Evolutionary conservation across 2,329 filamentous ascomycete species (phyloP), one percentile per base, ranked within the genome.

Genomic region (Juglanconis sp.): DNA sequence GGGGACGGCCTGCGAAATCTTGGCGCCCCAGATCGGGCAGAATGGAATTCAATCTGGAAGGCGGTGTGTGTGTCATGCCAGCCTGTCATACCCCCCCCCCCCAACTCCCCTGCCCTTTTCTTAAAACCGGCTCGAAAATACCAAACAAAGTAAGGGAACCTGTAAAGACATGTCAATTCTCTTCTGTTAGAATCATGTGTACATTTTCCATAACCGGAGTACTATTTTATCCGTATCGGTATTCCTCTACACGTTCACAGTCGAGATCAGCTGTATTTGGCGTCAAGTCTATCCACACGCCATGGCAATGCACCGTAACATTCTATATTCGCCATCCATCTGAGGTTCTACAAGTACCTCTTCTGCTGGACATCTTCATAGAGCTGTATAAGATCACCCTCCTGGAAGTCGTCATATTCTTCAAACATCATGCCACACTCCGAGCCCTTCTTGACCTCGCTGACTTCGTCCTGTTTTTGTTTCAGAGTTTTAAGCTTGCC

Each of bases 381-480:
- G 38, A 87, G 88, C 77, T 98, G 95, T 63, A 99, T 83, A 72
- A 88, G 85, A 75, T 99, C 95, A 34, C 94, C 95, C 13, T 86
- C 79, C 69, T 88, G 73, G 71, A 98, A 89, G 30, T 86, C 89
- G 52, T 89, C 81, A 86, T 92, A 99, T 36, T 81, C 83, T 3
- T 89, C 86, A 69, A 99, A 94, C 56, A 86, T 87, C 66, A 99
- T 88, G 66, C 95, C 95, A 69, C 95, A 99, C 75, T 99, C 95
- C n/a, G 83, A 86, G 61, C 92, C 93, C 76, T 96, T 98, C 68
- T 87, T 87, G 87, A 96, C 95, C 70, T 96, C 91, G 50, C 80
- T 79, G 35, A 95, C 90, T 65, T 97, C 91, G 73, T 96, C 96
- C 81, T 98, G 97, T 73, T 90, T 86, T 69, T 96, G 90, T 77